These are phyloP conservation scores for Ustilago tritici DNA, from an alignment of 1,284 basidiomycete species.

Conservation along the genomic window DNA sequence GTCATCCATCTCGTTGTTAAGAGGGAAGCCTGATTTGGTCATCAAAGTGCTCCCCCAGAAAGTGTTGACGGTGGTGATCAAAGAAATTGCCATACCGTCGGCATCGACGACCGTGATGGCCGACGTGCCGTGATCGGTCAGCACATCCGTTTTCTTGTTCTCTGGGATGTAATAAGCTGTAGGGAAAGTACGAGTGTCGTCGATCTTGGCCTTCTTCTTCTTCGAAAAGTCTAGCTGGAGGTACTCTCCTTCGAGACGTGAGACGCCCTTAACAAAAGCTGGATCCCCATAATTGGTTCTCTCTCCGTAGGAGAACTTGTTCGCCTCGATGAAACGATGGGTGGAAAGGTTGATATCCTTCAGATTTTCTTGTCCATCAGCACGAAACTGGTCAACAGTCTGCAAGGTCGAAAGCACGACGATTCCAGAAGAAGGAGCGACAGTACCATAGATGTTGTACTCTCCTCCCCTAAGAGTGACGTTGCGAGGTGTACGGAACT, in stretches of 20 bases:
- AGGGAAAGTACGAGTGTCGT: conserved; percentile 53
- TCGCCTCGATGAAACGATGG: conserved; percentile 71
- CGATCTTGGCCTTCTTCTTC: conserved; percentile 66
- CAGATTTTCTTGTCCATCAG: conserved; percentile 33
- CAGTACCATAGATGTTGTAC: conserved; percentile 56
- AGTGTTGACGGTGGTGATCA: conserved; percentile 71
- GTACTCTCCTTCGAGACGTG: conserved; percentile 66
- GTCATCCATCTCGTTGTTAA: conserved; percentile 71
- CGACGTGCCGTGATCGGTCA: conserved; percentile 70
- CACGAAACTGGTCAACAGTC: conserved; percentile 54
- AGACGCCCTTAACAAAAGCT: conserved; percentile 70
- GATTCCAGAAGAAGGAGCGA: conserved; percentile 66
- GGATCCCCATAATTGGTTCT: conserved; percentile 71
- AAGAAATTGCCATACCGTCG: conserved; percentile 69
- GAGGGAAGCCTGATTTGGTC: conserved; percentile 61
- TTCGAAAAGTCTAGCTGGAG: conserved; percentile 62
- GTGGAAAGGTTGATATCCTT: conserved; percentile 60
- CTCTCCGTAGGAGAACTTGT: conserved; percentile 71
- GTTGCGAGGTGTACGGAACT: conserved; percentile 37
- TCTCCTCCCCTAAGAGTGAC: conserved; percentile 53
- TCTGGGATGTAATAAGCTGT: conserved; percentile 69
- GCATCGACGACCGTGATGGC: conserved; percentile 70
- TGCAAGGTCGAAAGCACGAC: conserved; percentile 68
- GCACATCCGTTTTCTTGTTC: conserved; percentile 54
- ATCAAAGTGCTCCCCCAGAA: conserved; percentile 68